Conservation (phyloP, 257 asterid species). For the Lycium ferocissimum region DNA sequence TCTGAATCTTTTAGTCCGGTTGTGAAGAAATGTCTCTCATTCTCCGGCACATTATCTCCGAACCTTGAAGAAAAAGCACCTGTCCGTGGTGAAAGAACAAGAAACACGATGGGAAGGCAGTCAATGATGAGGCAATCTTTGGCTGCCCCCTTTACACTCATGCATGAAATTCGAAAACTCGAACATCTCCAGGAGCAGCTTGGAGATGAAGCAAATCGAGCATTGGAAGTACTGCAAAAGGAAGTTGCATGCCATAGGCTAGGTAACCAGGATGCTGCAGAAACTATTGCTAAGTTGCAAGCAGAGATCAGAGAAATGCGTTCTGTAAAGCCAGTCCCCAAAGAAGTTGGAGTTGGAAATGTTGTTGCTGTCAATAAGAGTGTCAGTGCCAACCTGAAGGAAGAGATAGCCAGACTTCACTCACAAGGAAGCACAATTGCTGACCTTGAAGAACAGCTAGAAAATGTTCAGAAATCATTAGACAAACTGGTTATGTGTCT, state of each 20-base stretch:
- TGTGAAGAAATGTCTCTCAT: slow-evolving; percentile 87
- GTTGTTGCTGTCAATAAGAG: slow-evolving; percentile 75
- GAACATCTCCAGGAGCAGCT: slow-evolving; percentile 99
- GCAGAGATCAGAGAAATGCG: slow-evolving; percentile 89
- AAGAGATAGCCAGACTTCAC: slow-evolving; percentile 91
- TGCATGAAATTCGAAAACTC: slow-evolving; percentile 92
- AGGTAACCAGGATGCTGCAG: slow-evolving; percentile 98
- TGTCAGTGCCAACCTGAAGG: slow-evolving; percentile 91
- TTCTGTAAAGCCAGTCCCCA: slow-evolving; percentile 51
- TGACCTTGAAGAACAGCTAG: slow-evolving; percentile 88
- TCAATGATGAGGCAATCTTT: slow-evolving; percentile 87
- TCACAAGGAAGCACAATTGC: slow-evolving; percentile 95
- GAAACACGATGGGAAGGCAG: slow-evolving; percentile 68
- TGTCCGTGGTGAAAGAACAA: slow-evolving; percentile 47
- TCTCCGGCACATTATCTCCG: slow-evolving; percentile 71
- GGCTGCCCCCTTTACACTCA: slow-evolving; percentile 84
- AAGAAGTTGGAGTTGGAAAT: slow-evolving; percentile 63
- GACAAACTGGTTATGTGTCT: slow-evolving; percentile 88
- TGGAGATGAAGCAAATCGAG: slow-evolving; percentile 91
- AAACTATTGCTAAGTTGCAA: slow-evolving; percentile 92
- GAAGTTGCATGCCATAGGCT: slow-evolving; percentile 92
- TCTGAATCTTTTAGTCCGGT: slow-evolving; percentile 58
- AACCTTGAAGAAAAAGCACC: slow-evolving; percentile 62
- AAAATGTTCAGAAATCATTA: slow-evolving; percentile 90
- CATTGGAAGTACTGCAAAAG: slow-evolving; percentile 91